Percentiles rank a stretch among this genome's conserved stretches.
phyloP scores from a whole-genome alignment of 805 yeast species.

The Komagataella kurtzmanii region DNA sequence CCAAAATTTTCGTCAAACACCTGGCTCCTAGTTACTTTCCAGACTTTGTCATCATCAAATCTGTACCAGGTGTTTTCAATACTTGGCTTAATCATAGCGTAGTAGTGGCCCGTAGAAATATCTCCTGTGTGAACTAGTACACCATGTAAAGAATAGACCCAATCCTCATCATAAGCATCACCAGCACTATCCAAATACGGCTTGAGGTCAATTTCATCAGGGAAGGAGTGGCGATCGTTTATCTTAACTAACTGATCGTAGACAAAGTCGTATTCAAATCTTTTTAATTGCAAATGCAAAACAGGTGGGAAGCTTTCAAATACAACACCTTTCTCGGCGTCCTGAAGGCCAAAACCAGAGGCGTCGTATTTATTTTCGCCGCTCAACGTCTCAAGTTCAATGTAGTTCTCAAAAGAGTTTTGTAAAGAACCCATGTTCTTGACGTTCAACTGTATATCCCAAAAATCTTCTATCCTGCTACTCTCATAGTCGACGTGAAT shows the following conservation, averaged over 20 bases:
- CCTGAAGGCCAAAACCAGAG: conserved; percentile 80
- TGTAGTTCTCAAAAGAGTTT: conserved; percentile 74
- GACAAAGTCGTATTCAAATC: conserved; percentile 90
- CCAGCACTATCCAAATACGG: conserved; percentile 60
- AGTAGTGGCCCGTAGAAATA: conserved; percentile 91
- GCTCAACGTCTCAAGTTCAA: conserved; percentile 75
- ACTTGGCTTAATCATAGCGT: conserved; percentile 82
- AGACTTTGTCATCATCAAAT: conserved; percentile 92
- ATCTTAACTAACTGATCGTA: conserved; percentile 81
- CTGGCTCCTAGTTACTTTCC: conserved; percentile 71
- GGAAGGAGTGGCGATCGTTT: conserved; percentile 86
- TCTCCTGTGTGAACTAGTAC: conserved; percentile 95
- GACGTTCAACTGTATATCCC: conserved; percentile 97
- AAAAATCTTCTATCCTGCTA: conserved; percentile 82
- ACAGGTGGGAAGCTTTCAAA: conserved; percentile 88
- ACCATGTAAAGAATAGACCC: conserved; percentile 80
- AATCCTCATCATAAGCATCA: conserved; percentile 34
- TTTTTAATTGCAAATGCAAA: conserved; percentile 79
- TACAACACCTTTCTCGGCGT: conserved; percentile 92
- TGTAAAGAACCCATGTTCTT: conserved; percentile 62
- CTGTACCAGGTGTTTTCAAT: conserved; percentile 65
- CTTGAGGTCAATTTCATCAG: conserved; percentile 65
- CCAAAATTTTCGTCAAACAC: conserved; percentile 93
- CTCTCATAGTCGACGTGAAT: conserved; percentile 88
- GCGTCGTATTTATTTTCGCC: conserved; percentile 97